Evolutionary conservation across 2,329 filamentous ascomycete species (phyloP), one percentile per base, ranked within the genome.

Genomic region (Hypoxylon sp.): DNA sequence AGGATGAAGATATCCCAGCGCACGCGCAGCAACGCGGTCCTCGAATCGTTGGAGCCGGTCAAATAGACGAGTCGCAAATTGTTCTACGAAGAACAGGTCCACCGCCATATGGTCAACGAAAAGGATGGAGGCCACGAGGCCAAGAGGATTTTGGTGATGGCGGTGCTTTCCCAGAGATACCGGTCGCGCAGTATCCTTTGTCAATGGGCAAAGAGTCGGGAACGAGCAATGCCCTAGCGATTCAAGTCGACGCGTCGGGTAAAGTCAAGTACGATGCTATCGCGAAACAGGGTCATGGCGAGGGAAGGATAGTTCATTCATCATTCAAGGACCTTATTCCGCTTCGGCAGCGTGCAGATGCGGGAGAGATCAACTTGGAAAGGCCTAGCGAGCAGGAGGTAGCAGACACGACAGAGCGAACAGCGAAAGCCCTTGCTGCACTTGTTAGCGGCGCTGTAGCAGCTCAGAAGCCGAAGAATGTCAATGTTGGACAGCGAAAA

Each of bases 271-370:
- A 98, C 83, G 94, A 97, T 79, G 94, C 94, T 59, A 97, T 99
- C 77, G 95, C 95, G 56, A 88, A 91, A 75, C 92, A 95, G 77
- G 96, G 96, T 13, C 96, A 99, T 79, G 87, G 87, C 78, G 93
- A 94, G 19, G 90, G 89, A 67, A 88, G 94, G 54, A 92, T 98
- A 71, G 91, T 99, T 10, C 96, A 99, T 80, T 91, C 96, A 19
- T 97, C 93, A 8, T 99, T 99, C 84, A 98, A 97, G 79, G 96
- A 98, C 76, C 84, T 99, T 55, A 99, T 99, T 69, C 96, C 96
- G 5, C 86, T 99, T 67, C 89, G 96, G 67, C 94, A 98, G 80
- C 91, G 94, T 72, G 96, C 96, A 70, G 92, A 98, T 81, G 93
- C 94, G 37, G 96, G 96, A 65, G 94, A 98, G 78, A 89, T 99